Evolutionary conservation across 2,329 filamentous ascomycete genomes (phyloP).

Genomic region (Colletotrichum sp.): DNA sequence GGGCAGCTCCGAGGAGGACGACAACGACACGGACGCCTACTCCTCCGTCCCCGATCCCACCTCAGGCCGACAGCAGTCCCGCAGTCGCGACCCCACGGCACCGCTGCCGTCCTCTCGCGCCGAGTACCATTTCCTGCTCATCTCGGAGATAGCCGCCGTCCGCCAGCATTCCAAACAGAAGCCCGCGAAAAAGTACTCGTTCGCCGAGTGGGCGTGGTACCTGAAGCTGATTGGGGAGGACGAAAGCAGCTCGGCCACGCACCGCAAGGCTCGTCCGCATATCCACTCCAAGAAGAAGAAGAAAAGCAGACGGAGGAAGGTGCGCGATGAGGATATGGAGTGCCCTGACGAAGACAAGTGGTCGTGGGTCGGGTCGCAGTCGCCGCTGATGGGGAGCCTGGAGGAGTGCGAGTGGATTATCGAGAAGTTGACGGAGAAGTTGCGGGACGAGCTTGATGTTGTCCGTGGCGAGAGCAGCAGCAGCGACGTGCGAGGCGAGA

Average conservation of each 20-base stretch:
- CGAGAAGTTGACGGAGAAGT: slow-evolving; percentile 62
- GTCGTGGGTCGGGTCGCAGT: slow-evolving; percentile 76
- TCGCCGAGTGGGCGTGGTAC: slow-evolving; percentile 88
- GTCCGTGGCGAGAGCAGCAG: slow-evolving; percentile 26
- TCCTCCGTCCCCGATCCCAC: neutral
- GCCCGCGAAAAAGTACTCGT: slow-evolving; percentile 71
- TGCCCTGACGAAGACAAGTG: slow-evolving; percentile 49
- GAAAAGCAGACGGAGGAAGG: slow-evolving; percentile 21
- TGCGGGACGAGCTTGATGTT: slow-evolving; percentile 60
- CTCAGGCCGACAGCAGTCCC: slow-evolving; percentile 34
- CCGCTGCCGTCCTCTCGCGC: slow-evolving; percentile 30
- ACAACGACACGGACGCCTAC: slow-evolving; percentile 23
- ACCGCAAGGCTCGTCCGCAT: slow-evolving; percentile 44
- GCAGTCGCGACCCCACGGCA: slow-evolving; percentile 43
- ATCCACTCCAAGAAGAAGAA: slow-evolving; percentile 18
- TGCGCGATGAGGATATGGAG: slow-evolving; percentile 12
- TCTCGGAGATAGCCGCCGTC: slow-evolving; percentile 72
- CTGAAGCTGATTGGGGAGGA: slow-evolving; percentile 77
- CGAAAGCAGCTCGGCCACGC: slow-evolving; percentile 55
- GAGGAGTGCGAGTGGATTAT: slow-evolving; percentile 78
- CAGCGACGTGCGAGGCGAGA: slow-evolving; percentile 48
- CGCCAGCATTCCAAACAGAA: slow-evolving; percentile 65
- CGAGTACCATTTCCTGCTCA: slow-evolving; percentile 69
- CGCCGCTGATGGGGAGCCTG: slow-evolving; percentile 71
- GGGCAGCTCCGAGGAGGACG: slow-evolving; percentile 22